Conservation (phyloP, 495 filamentous ascomycete species). For the Lophiostoma macrostomum region DNA sequence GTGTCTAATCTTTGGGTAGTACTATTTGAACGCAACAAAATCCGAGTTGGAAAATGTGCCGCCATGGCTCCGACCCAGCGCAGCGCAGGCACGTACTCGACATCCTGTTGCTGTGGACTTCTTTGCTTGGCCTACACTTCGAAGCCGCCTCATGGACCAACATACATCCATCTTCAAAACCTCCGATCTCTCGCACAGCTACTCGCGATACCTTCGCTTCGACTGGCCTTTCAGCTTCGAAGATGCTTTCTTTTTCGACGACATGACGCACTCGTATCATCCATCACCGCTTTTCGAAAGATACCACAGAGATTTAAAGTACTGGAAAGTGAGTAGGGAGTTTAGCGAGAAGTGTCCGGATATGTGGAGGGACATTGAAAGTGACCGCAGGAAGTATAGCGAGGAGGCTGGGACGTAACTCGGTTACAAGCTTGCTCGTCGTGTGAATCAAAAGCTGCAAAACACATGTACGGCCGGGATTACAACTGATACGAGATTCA, state of each 20-base stretch:
- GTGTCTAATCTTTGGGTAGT: constrained; percentile 4
- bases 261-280: constrained; percentile 4
- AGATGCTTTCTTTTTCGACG: constrained; percentile 26
- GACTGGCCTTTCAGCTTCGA: constrained; percentile 30
- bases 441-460: neutral
- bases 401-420: constrained; percentile 1
- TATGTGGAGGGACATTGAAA: constrained; percentile 22
- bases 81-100: constrained; percentile 16
- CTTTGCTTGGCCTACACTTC: constrained; percentile 27
- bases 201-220: constrained; percentile 24
- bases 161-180: constrained; percentile 16
- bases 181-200: constrained; percentile 16
- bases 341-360: constrained; percentile 23
- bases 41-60: constrained; percentile 22
- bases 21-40: constrained; percentile 25
- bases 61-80: constrained; percentile 22
- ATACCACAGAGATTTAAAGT: constrained; percentile 24
- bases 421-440: neutral
- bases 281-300: constrained; percentile 22
- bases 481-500: too few species aligned
- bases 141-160: constrained; percentile 18
- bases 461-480: too few species aligned
- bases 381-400: constrained; percentile 11
- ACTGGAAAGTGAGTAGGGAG: constrained; percentile 17
- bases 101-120: constrained; percentile 26